These are phyloP conservation scores for Cercospora zeae-maydis DNA, from an alignment of 2,329 filamentous ascomycete species.

Conservation along the genomic window DNA sequence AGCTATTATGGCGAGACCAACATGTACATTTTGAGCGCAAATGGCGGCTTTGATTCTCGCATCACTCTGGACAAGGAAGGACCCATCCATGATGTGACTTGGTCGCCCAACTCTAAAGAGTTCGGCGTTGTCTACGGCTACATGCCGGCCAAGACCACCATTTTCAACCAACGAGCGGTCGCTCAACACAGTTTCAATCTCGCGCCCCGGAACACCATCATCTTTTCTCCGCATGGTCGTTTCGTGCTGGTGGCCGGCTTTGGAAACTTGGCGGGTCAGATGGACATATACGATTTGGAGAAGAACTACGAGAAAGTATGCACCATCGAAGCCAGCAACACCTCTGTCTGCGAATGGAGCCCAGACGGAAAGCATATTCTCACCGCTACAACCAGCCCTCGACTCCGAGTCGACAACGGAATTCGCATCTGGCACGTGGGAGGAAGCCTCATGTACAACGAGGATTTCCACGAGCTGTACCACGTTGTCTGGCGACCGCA, in stretches of 20 bases:
- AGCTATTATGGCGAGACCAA: conserved; percentile 99
- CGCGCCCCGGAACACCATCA: conserved; percentile 86
- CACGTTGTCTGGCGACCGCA: conserved; percentile 81
- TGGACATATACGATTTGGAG: conserved; percentile 94
- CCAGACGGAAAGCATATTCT: conserved; percentile 93
- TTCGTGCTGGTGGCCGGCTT: conserved; percentile 95
- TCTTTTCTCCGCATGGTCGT: conserved; percentile 88
- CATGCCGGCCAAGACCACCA: conserved; percentile 98
- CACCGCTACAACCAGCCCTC: conserved; percentile 94
- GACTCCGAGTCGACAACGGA: conserved; percentile 93
- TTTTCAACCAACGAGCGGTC: conserved; percentile 87
- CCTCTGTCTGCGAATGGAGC: conserved; percentile 95
- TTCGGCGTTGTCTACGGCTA: conserved; percentile 97
- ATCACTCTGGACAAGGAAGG: conserved; percentile 84
- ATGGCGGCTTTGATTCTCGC: conserved; percentile 86
- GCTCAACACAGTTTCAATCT: conserved; percentile 81
- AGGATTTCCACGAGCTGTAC: conserved; percentile 93
- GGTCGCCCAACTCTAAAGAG: conserved; percentile 96
- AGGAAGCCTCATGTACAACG: conserved; percentile 87
- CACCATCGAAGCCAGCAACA: conserved; percentile 92
- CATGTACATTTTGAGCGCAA: conserved; percentile 89
- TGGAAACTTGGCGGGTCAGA: conserved; percentile 93
- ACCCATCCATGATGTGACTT: conserved; percentile 95
- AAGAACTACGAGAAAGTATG: conserved; percentile 90
- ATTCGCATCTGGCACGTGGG: conserved; percentile 92